Evolutionary conservation across 306 rosid species (phyloP).

Genomic region (Vigna trinervia): DNA sequence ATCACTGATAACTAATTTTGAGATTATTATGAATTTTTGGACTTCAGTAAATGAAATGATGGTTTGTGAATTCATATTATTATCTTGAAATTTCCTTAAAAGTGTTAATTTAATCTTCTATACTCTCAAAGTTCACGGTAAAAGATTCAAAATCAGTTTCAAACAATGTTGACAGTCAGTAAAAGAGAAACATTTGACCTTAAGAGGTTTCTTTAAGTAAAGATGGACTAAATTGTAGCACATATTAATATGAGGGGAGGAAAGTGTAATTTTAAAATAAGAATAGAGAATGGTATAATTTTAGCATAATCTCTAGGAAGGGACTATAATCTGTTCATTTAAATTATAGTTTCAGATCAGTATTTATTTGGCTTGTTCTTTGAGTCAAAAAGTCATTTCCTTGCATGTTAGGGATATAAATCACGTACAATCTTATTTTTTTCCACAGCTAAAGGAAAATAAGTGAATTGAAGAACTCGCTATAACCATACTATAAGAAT

Average conservation of each 20-base stretch:
- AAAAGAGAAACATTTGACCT: not conserved
- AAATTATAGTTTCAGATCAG: slow-evolving; percentile 32
- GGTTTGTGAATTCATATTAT: not conserved
- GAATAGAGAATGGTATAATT: not conserved
- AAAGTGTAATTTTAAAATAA: slow-evolving; percentile 1
- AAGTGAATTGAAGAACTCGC: slow-evolving; percentile 5
- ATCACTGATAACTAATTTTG: not conserved
- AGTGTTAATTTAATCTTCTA: not conserved
- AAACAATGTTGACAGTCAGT: not conserved
- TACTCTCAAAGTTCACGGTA: not conserved
- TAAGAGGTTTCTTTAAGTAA: not conserved
- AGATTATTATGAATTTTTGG: not conserved
- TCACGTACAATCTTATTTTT: slow-evolving; percentile 8
- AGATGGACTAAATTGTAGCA: not conserved
- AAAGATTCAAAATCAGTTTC: slow-evolving; percentile 1
- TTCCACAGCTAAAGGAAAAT: slow-evolving; percentile 19
- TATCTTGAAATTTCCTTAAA: not conserved
- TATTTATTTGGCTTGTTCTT: not conserved
- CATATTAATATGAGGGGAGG: not conserved
- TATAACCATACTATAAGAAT: not conserved
- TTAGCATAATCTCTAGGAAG: not conserved
- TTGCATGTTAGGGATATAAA: slow-evolving; percentile 3
- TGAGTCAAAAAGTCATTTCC: slow-evolving; percentile 15
- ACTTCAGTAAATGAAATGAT: not conserved
- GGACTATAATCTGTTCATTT: not conserved